These are phyloP conservation scores for Daldinia bambusicola DNA, from an alignment of 495 filamentous ascomycete species.

Conservation along the genomic window DNA sequence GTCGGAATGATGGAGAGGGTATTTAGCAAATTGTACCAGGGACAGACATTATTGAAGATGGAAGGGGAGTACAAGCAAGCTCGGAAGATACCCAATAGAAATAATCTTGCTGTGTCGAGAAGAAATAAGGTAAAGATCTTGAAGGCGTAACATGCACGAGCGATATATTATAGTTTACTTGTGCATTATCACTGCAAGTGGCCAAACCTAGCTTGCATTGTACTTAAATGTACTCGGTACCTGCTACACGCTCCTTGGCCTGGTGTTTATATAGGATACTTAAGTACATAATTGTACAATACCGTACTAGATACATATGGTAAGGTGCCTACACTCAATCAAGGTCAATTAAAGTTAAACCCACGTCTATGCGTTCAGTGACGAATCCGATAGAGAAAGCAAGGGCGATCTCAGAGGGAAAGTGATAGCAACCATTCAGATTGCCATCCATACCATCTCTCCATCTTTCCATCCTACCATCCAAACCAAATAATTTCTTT, in stretches of 20 bases:
- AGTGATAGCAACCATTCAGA: conserved; percentile 23
- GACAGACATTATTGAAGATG: background rate
- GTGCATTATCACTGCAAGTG: no score
- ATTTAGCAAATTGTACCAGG: conserved; percentile 41
- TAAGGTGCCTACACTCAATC: background rate
- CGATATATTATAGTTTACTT: background rate
- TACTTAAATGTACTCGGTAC: no score
- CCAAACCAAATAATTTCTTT: conserved; percentile 6
- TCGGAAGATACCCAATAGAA: conserved; percentile 45
- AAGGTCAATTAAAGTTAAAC: conserved; percentile 15
- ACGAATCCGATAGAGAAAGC: conserved; percentile 35
- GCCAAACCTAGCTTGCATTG: no score
- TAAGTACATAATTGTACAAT: no score
- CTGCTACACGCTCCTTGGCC: no score
- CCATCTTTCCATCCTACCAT: background rate
- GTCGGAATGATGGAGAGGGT: conserved; percentile 75
- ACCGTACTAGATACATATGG: no score
- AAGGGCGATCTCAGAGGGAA: conserved; percentile 33
- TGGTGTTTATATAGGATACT: no score
- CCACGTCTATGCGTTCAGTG: conserved; percentile 29
- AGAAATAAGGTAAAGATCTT: background rate
- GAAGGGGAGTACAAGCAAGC: background rate
- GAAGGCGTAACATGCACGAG: background rate
- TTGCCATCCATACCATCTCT: conserved; percentile 3
- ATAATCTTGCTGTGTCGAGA: background rate